Percentiles rank a stretch among this genome's conserved stretches.
Evolutionary conservation across 139 green algal species (phyloP).

Genomic region (Parachlorella kessleri): DNA sequence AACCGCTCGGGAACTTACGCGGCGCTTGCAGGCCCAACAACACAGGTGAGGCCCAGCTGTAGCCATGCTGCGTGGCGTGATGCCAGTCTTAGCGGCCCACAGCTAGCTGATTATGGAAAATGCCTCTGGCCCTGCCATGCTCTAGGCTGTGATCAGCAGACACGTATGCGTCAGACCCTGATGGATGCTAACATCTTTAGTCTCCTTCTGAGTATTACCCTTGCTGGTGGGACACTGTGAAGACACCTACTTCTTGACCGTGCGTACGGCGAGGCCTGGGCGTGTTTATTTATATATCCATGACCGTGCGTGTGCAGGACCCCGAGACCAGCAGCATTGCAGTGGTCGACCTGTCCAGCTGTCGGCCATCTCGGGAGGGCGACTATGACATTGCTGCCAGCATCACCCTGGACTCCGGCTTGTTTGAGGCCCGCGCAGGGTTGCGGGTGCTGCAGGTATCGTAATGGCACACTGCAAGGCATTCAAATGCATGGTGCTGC

Average conservation of each 20-base stretch:
- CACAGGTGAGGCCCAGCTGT: neutral
- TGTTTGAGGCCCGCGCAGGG: constrained; percentile 40
- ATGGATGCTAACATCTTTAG: neutral
- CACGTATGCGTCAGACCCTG: neutral
- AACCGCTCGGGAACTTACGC: constrained; percentile 31
- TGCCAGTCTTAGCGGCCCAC: neutral
- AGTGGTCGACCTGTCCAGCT: constrained; percentile 28
- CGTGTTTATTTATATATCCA: too few species aligned
- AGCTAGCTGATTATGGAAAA: neutral
- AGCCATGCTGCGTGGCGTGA: neutral
- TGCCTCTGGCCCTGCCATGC: neutral
- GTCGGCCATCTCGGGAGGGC: neutral
- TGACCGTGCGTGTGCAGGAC: too few species aligned
- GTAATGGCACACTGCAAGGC: too few species aligned
- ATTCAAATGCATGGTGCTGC: too few species aligned
- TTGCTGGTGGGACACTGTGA: too few species aligned
- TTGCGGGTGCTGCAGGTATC: constrained; percentile 46
- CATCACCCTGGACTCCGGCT: constrained; percentile 29
- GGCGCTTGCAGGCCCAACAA: constrained; percentile 12
- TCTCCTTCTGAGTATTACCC: neutral
- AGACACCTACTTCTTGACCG: too few species aligned
- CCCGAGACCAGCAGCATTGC: constrained; percentile 21
- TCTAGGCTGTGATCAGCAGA: neutral
- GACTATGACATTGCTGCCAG: constrained; percentile 14
- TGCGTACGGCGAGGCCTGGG: too few species aligned